Conservation (phyloP, 2,329 filamentous ascomycete species). For the Penicillium sp. region DNA sequence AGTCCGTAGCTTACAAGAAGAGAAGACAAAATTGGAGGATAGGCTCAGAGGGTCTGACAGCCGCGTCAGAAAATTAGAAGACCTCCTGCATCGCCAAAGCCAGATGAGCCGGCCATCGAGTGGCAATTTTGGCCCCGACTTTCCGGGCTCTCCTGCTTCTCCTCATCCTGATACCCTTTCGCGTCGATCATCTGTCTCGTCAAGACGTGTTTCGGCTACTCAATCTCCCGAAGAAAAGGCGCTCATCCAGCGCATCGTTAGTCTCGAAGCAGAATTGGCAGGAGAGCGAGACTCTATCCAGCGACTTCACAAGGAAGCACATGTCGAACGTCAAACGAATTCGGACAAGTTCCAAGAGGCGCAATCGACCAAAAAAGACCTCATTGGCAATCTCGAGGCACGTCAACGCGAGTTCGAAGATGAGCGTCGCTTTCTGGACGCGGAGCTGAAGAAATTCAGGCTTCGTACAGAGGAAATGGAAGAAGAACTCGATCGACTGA, state of each 20-base stretch:
- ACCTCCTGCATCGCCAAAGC: conserved; percentile 82
- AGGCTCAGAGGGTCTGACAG: conserved; percentile 83
- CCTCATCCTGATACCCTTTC: conserved; percentile 49
- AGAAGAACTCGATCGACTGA: conserved; percentile 83
- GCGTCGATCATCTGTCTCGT: conserved; percentile 62
- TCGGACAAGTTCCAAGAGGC: conserved; percentile 75
- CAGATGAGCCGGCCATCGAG: conserved; percentile 57
- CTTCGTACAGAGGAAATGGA: conserved; percentile 83
- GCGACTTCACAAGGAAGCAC: conserved; percentile 70
- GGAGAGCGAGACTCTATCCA: conserved; percentile 70
- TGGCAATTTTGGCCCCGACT: conserved; percentile 50
- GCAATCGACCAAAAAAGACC: conserved; percentile 88
- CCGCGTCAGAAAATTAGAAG: conserved; percentile 85
- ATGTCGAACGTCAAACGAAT: conserved; percentile 60
- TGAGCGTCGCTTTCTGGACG: conserved; percentile 80
- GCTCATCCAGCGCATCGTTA: conserved; percentile 62
- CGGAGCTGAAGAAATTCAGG: conserved; percentile 75
- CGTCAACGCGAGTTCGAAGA: conserved; percentile 84
- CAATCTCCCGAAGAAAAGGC: conserved; percentile 62
- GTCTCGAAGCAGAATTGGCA: conserved; percentile 76
- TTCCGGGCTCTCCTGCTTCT: conserved; percentile 45
- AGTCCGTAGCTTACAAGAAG: conserved; percentile 73
- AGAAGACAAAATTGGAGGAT: conserved; percentile 74
- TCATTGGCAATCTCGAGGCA: conserved; percentile 92
- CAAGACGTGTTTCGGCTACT: conserved; percentile 62